Percentiles rank a stretch among this genome's conserved stretches.
phyloP scores from a whole-genome alignment of 2,329 filamentous ascomycete species.

The Aquanectria penicillioides region DNA sequence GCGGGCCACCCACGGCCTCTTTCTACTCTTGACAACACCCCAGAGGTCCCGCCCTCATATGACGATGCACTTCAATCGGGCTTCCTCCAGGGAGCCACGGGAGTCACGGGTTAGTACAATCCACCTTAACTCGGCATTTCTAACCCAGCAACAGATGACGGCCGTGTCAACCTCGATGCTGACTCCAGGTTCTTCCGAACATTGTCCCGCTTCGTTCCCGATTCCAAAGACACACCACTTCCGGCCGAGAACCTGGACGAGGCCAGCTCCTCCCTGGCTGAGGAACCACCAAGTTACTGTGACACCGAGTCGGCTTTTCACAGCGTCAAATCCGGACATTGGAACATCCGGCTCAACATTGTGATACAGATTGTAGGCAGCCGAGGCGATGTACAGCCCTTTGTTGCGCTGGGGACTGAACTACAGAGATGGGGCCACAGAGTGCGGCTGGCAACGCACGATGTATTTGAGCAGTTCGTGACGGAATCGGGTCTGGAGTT shows the following conservation, averaged over 20 bases:
- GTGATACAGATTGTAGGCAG: constrained; percentile 84
- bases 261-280: not conserved
- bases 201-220: constrained; percentile 17
- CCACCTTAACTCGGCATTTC: not conserved
- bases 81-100: not conserved
- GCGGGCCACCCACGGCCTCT: not conserved
- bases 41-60: not conserved
- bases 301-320: not conserved
- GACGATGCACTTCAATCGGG: not conserved
- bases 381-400: constrained; percentile 81
- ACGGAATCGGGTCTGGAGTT: constrained; percentile 59
- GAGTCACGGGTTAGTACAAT: not conserved
- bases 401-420: constrained; percentile 76
- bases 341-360: constrained; percentile 61
- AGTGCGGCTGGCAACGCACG: constrained; percentile 76
- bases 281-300: not conserved
- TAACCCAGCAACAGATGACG: constrained; percentile 1
- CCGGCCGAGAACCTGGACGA: not conserved
- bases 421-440: constrained; percentile 76
- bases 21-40: not conserved
- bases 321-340: not conserved
- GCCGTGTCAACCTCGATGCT: constrained; percentile 20
- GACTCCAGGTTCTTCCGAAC: constrained; percentile 21
- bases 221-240: constrained; percentile 4
- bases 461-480: constrained; percentile 60